Base-by-base conservation (phyloP, 2,329 filamentous ascomycete species). In the Taxawa tesnikishii region DNA sequence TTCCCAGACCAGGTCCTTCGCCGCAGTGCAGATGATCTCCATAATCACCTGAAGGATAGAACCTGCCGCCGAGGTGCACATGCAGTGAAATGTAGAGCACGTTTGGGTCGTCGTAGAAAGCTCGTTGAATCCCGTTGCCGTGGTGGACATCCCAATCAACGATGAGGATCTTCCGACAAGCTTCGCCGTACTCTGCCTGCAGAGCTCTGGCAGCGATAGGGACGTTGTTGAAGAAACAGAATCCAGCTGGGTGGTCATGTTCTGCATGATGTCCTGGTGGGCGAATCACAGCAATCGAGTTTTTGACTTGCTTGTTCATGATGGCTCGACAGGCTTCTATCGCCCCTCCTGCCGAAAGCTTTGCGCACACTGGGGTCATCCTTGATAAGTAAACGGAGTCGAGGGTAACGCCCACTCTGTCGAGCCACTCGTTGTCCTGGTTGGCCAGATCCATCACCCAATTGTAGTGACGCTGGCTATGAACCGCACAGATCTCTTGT, bases 141-240 rank as follows among this genome's bases (percentile, higher is more conserved):
- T 79, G 75, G 49, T 80, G 75, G 3, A 79, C 75, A 53, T 80
- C 75, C 75, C 90, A 98, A 51, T 98, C 90, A 6, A 98, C 65
- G 43, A 98, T 90, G 34, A 98, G 59, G 13, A 98, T 73, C 56
- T 93, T 96, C 34, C 84, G 76, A 50, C 88, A 94, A 6, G 62
- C 62, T 3, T 88, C 73, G 2, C 82, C 82, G 44, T 82, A 90
- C 38, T 85, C 76, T 32, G 69, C 63, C 52, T 94, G 85, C 51
- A 87, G 94, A 9, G 87, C 81, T 38, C 75, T 79, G n/a, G 85
- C 79, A 2, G 87, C 88, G 37, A 98, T 81, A 13, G 83, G 85
- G 3, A 96, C 90, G 49, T 98, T 98, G 61, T 98, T 94, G 62
- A 96, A 96, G 37, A 96, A 73, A 54, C 90, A 98, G 51, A 98